Evolutionary conservation across 1,139 yeast genomes (phyloP), one percentile per base, ranked within the genome.

Genomic region (Kluyveromyces marxianus): DNA sequence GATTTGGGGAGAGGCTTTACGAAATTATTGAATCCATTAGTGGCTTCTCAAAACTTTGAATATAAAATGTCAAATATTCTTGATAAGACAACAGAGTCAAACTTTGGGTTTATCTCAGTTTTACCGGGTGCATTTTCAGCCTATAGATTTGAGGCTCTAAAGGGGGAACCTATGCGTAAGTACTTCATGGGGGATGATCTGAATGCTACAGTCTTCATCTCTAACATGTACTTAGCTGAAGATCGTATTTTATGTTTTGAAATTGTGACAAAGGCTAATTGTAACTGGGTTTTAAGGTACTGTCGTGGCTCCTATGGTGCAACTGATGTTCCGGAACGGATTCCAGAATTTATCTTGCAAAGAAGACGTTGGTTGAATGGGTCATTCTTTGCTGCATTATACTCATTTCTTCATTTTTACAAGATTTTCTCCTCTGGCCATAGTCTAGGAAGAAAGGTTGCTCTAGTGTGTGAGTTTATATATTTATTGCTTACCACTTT

Each of bases 321-420:
- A 57, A 90, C 97, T 1, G 97, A 90, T 74, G 97, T 90, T 42
- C 97, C 97, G 3, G 95, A 86, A 57, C 73, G 82, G 5, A 75
- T 90, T 44, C 78, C 94, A 1, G 96, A 89, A 63, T 87, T 89
- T 56, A 80, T 89, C 44, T 78, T 92, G 3, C 97, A 89, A 65
- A 81, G 97, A 71, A 78, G 97, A 67, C 81, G 97, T 68, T 89
- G 97, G 97, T 75, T 89, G 51, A 90, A 90, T 65, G 97, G 97
- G 62, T 94, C 97, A 0, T 90, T 90, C 63, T 95, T 95, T 60
- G 97, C 98, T 1, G 92, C 96, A 1, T 71, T 92, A 47, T 92
- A 89, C 61, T 77, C 96, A 0, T 74, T 88, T 55, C 72, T 80
- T 52, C 89, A 89, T 60, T 82, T 82, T 56, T 77, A 74, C 48